phyloP scores from a whole-genome alignment of 2,329 filamentous ascomycete species.

The Phaeosphaeria sp. region DNA sequence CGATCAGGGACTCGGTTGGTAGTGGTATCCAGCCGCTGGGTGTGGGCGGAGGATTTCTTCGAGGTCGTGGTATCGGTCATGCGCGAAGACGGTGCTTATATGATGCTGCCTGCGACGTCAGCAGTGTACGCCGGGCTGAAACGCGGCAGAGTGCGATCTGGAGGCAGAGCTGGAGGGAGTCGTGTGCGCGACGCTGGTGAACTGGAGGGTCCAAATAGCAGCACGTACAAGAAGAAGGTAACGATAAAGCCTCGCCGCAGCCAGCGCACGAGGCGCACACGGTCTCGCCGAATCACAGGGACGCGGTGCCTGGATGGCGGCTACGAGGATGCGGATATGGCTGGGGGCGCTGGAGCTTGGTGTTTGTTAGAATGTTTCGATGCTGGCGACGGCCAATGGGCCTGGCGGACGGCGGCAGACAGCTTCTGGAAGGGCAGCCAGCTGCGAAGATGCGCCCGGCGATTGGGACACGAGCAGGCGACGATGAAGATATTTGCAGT shows the following conservation, averaged over 20 bases:
- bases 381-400: slow-evolving; percentile 35
- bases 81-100: slow-evolving; percentile 21
- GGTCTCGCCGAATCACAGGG: slow-evolving; percentile 30
- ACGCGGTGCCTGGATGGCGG: slow-evolving; percentile 32
- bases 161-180: slow-evolving; percentile 9
- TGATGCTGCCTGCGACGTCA: slow-evolving; percentile 23
- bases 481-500: slow-evolving; percentile 34
- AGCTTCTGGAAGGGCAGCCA: slow-evolving; percentile 29
- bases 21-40: slow-evolving; percentile 38
- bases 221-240: slow-evolving; percentile 15
- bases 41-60: slow-evolving; percentile 26
- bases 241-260: slow-evolving; percentile 13
- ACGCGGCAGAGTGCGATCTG: slow-evolving; percentile 15
- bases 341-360: slow-evolving; percentile 22
- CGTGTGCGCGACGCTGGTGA: slow-evolving; percentile 16
- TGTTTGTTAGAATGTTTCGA: slow-evolving; percentile 32
- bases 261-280: slow-evolving; percentile 35
- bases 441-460: slow-evolving; percentile 19
- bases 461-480: slow-evolving; percentile 28
- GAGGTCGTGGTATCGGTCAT: slow-evolving; percentile 39
- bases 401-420: slow-evolving; percentile 26
- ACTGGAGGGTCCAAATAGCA: slow-evolving; percentile 9
- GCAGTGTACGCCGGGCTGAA: slow-evolving; percentile 17
- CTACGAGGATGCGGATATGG: slow-evolving; percentile 20
- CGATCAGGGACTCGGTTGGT: slow-evolving; percentile 36